Evolutionary conservation across 2,329 filamentous ascomycete species (phyloP).

Genomic region (Claviceps capensis): DNA sequence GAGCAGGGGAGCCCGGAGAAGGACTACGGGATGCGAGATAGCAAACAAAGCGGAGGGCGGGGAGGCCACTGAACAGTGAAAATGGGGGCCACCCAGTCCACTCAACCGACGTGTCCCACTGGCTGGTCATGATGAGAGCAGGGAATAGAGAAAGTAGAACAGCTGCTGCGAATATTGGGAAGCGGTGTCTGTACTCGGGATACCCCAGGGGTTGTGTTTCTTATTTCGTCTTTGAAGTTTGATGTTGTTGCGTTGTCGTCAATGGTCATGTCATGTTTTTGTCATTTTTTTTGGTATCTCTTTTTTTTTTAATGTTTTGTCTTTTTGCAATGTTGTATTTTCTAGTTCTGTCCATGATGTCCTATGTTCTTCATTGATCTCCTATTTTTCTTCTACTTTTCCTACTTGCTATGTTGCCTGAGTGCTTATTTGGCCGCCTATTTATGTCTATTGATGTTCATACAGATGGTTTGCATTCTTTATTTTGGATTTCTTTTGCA

Average conservation of each 20-base stretch:
- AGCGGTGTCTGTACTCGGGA: constrained; percentile 1
- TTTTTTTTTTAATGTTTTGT: too few species aligned
- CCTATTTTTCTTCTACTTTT: background rate
- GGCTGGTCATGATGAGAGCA: background rate
- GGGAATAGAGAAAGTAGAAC: background rate
- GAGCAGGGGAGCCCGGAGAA: background rate
- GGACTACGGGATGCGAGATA: background rate
- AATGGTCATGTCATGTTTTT: background rate
- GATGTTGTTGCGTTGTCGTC: too few species aligned
- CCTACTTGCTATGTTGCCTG: background rate
- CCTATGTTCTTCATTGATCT: too few species aligned
- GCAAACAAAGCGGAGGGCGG: background rate
- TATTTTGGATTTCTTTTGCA: too few species aligned
- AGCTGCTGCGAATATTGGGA: background rate
- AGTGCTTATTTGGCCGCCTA: background rate
- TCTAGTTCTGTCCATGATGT: too few species aligned
- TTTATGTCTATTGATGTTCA: too few species aligned
- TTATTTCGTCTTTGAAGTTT: background rate
- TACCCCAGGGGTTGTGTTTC: constrained; percentile 2
- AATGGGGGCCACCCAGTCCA: background rate
- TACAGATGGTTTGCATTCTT: too few species aligned
- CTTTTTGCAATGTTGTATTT: too few species aligned
- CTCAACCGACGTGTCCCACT: background rate
- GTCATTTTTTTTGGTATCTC: background rate
- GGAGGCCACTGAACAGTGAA: too few species aligned